Base-by-base conservation (phyloP, 2,329 filamentous ascomycete species). In the Microdochium paspali region DNA sequence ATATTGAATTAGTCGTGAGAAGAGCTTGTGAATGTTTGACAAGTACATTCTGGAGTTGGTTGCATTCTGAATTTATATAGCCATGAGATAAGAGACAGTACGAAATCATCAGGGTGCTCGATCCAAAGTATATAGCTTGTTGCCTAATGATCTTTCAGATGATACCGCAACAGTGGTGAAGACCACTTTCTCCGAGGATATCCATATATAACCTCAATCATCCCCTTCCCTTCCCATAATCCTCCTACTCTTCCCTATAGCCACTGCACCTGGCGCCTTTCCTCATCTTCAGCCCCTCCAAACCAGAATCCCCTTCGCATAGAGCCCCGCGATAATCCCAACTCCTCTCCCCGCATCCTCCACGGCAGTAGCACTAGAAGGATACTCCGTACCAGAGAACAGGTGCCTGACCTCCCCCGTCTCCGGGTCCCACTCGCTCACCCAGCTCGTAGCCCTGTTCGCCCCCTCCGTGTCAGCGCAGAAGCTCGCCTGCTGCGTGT, bases 291-390 rank as follows among this genome's bases (percentile, higher is more conserved):
- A 56, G 15, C 56, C 54, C 26, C 48, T 51, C 58, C 57, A 61
- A 3, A 61, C 56, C 21, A 60, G 39, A 15, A 61, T 50, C 2
- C 67, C 67, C 44, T 61, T 67, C 0, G 60, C 65, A 23, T 70
- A 70, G 10, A 70, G 47, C 1, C 67, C 66, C 0, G 61, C 49
- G 4, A 69, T 53, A 1, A 70, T 62, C 1, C 67, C 67, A 0
- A 66, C 50, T 1, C 58, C 58, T 23, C 57, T 52, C 10, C 50
- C 47, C 0, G 52, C 49, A 46, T 68, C 66, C 18, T 54, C 58
- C 12, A 54, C 53, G 0, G 59, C 63, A 0, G 66, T 70, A 1
- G 58, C 53, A 46, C 64, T 66, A 0, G 58, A 58, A 1, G 66
- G 62, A 30, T 61, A 69, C 24, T 63, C 60, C 0, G 52, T 54